Base-by-base conservation (phyloP, 768 basidiomycete genomes). In the Inosperma sp. region DNA sequence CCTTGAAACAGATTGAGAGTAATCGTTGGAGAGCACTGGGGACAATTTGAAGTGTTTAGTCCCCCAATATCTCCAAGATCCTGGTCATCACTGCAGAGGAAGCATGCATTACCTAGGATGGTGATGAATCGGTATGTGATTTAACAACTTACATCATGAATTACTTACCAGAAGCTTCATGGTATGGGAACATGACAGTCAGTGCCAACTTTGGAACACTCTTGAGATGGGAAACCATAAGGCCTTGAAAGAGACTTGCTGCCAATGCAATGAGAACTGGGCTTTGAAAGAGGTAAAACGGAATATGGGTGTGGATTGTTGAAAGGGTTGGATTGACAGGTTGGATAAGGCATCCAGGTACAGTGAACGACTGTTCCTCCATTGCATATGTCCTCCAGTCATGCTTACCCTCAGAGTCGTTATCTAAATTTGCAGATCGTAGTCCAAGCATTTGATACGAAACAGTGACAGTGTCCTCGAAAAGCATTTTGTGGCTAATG, bases 381-480 rank as follows among this genome's bases (percentile, higher is more conserved):
- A 56, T 49, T 8, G 41, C 29, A 35, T 56, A 57, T 3, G 64
- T 60, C 6, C 57, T 21, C 67, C 67, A 70, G 54, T 70, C 64
- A 44, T 64, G 27, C 29, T 41, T 55, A 2, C 2, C 1, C 1
- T 48, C 42, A 3, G 62, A 52, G 30, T 64, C 60, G 12, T 64
- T 64, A 14, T 49, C 49, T 1, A 21, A 7, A 4, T 57, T 60
- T 16, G 57, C 54, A 9, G 56, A 57, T 39, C 58, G 43, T 2
- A 67, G 30, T 6, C 57, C 57, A 3, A 68, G 40, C 21, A 68
- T 42, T 34, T 68, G 66, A 36, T 61, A 61, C 3, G 57, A 58
- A 0, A 66, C 22, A 5, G 45, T 37, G 6, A 61, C 57, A 0
- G 52, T 54, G 4, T 51, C 52, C 34, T 68, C 66, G 1, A 13